A percentile compares a stretch with the other conserved stretches of the same genome.
phyloP scores from a whole-genome alignment of 345 rosid species.

The Theobroma cacao region DNA sequence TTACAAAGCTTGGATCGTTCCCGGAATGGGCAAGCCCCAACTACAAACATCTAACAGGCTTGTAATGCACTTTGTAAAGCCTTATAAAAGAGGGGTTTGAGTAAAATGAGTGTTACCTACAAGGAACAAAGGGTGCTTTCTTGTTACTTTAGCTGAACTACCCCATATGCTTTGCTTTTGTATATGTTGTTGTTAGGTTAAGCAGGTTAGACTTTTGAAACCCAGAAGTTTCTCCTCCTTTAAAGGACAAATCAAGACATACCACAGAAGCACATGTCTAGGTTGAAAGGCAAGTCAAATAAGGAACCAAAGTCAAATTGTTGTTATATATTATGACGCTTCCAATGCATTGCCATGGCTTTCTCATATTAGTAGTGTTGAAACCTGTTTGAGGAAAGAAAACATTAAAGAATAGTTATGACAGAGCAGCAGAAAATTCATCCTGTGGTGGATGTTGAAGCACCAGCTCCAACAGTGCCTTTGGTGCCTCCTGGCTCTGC shows the following conservation, averaged over 20 bases:
- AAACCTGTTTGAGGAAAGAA: background rate
- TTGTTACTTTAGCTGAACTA: slow-evolving; percentile 47
- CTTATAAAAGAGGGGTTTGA: background rate
- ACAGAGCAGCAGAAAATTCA: slow-evolving; percentile 45
- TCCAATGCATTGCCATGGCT: background rate
- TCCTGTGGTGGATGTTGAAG: slow-evolving; percentile 40
- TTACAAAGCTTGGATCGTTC: background rate
- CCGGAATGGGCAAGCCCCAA: background rate
- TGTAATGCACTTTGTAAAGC: background rate
- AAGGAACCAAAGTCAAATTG: slow-evolving; percentile 3
- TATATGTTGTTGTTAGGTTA: slow-evolving; percentile 38
- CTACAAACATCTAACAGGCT: background rate
- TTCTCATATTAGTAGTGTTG: background rate
- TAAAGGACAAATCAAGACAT: background rate
- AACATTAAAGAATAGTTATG: slow-evolving; percentile 14
- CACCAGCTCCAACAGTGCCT: slow-evolving; percentile 31
- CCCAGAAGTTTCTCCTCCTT: background rate
- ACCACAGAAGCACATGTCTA: background rate
- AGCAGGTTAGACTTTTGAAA: slow-evolving; percentile 40
- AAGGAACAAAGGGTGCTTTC: background rate
- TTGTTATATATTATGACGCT: background rate
- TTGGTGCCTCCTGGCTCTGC: slow-evolving; percentile 28
- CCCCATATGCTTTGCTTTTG: slow-evolving; percentile 17
- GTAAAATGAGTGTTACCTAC: background rate
- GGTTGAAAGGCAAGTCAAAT: slow-evolving; percentile 1